phyloP scores from a whole-genome alignment of 306 rosid genomes.

The Acacia melanoxylon region DNA sequence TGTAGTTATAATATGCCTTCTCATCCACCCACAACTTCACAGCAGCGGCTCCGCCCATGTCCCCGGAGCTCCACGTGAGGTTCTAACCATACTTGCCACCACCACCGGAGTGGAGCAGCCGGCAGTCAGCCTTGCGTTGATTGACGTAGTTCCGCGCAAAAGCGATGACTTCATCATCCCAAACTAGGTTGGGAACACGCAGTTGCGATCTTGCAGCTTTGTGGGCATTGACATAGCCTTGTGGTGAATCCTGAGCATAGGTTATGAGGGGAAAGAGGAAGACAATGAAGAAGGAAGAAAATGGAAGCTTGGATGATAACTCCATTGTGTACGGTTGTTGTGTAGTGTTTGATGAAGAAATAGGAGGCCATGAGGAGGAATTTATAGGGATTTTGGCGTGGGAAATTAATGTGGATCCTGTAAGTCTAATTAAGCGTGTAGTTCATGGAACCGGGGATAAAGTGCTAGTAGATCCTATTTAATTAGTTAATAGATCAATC shows the following conservation, averaged over 20 bases:
- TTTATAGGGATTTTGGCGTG: background rate
- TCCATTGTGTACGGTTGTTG: background rate
- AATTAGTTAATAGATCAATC: no score
- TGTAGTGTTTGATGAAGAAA: background rate
- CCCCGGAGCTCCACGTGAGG: slow-evolving; percentile 25
- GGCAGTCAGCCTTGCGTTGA: slow-evolving; percentile 21
- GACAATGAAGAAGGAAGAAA: background rate
- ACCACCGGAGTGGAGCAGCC: slow-evolving; percentile 28
- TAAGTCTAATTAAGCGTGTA: background rate
- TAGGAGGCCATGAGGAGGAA: background rate
- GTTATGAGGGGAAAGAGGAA: background rate
- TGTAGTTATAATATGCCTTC: slow-evolving; percentile 39
- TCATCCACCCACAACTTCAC: slow-evolving; percentile 42
- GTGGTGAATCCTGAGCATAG: slow-evolving; percentile 30
- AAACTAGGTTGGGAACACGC: slow-evolving; percentile 7
- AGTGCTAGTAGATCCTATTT: background rate
- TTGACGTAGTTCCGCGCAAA: slow-evolving; percentile 35
- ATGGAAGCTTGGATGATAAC: background rate
- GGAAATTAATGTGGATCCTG: background rate
- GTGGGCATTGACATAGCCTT: slow-evolving; percentile 41
- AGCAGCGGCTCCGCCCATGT: background rate
- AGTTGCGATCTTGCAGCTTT: slow-evolving; percentile 26
- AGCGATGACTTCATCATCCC: slow-evolving; percentile 7
- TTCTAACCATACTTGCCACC: slow-evolving; percentile 43
- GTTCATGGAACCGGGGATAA: background rate